Base-by-base conservation (phyloP, 1,284 basidiomycete genomes). In the Trichosporon coremiiforme region DNA sequence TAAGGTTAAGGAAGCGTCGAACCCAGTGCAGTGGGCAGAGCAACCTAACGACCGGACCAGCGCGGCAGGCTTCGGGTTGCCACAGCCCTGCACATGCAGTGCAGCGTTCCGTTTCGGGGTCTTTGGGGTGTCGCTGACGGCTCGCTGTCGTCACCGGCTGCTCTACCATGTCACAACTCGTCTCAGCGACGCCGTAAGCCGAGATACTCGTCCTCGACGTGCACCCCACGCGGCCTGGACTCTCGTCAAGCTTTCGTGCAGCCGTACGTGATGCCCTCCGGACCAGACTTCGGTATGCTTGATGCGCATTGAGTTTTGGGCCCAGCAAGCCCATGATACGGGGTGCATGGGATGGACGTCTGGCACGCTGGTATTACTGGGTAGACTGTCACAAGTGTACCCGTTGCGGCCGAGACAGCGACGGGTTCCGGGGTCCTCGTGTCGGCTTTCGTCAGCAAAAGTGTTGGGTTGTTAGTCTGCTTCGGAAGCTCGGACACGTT, bases 231-330 rank as follows among this genome's bases (percentile, higher is more conserved):
- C 47, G 20, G 47, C 8, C n/a, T 53, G 47, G n/a, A 53, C n/a
- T 20, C 8, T 20, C 20, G n/a, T 53, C 15, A 53, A 4, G 17
- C 47, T 22, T 8, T 9, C 47, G 47, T 20, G 20, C 22, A 8
- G 20, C 13, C 20, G 22, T 20, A 7, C 47, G 47, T 20, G 47
- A 53, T 53, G 47, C 20, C 20, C 8, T 45, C 15, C 20, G 20
- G 20, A 53, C 47, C 6, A 53, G 47, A 53, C 47, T 53, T 53
- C 47, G 47, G 47, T 53, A 53, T 53, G 47, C 47, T 53, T 53
- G 47, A 22, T 53, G 47, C 47, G 20, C 47, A 20, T 53, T 53
- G 47, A 22, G 9, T 22, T 20, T 53, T 53, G 47, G 47, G 47
- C n/a, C 20, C n/a, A 53, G 47, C 20, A 12, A 22, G n/a, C 20